Base-by-base conservation (phyloP, 169 alveolate species). In the Plasmodium ovale region DNA sequence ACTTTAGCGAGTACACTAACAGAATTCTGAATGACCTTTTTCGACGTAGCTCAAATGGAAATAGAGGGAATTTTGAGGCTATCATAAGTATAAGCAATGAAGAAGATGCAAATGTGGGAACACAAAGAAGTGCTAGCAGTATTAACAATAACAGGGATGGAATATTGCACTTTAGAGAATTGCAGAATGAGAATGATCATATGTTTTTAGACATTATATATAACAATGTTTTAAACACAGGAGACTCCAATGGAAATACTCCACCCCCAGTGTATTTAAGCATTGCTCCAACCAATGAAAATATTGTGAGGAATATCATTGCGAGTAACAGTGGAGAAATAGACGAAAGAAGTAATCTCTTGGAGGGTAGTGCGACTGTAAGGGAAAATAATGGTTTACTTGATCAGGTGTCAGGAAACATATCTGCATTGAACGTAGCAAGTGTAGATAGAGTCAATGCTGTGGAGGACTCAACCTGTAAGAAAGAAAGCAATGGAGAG, bases 191-290 rank as follows among this genome's bases (percentile, higher is more conserved):
- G 6, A 44, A 42, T 0, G 88, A 77, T 19, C 54, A 25, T 21
- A 31, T 19, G 19, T 77, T 77, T 67, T 53, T 77, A 16, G 49
- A 60, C 27, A 49, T 77, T 33, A 27, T 77, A 62, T 77, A 77
- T 29, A 77, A 77, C 21, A 77, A 77, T 51, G 29, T 31, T 39
- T 77, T 64, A 49, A 64, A 77, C 47, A 23, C 33, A 2, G 42
- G 79, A 39, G 71, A 23, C 37, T n/a, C 14, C 9, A 60, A 64
- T 37, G 47, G 69, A 23, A 64, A 60, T 62, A 60, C 25, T 27
- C 44, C 44, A n/a, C 37, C 73, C 39, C 29, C 65, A 6, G 0
- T 77, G 37, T 51, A 42, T 25, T 10, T 39, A 64, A 59, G 35
- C 14, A 62, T 42, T 68, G 9, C 6, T 10, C 39, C 58, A 7